Evolutionary conservation across 73 alveolate species (phyloP).

Genomic region (Tetrahymena elliotti): DNA sequence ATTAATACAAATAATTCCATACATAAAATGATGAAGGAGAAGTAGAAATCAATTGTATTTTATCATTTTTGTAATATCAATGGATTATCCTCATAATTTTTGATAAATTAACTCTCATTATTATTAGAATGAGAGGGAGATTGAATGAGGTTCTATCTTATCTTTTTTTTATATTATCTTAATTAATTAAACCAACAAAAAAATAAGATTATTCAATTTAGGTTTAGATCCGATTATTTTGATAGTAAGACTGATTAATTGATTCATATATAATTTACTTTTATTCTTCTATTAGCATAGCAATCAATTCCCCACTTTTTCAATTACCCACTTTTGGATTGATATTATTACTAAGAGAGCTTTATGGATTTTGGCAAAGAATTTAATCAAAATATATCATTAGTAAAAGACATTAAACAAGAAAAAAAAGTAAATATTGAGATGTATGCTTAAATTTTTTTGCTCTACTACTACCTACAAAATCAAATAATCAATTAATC

Average conservation of each 20-base stretch:
- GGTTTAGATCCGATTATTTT: not conserved
- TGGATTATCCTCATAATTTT: not conserved
- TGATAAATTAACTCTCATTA: no score
- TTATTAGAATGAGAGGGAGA: not conserved
- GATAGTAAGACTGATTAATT: not conserved
- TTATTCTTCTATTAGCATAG: not conserved
- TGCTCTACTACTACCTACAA: not conserved
- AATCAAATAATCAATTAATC: not conserved
- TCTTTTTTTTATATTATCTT: not conserved
- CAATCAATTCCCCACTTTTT: not conserved
- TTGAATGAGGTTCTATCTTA: no score
- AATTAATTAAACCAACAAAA: not conserved
- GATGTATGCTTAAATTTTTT: not conserved
- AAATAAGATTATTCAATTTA: not conserved
- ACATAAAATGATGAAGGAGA: not conserved
- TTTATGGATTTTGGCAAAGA: not conserved
- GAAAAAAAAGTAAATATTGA: not conserved
- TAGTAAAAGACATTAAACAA: not conserved
- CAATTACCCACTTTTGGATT: not conserved
- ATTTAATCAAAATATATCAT: not conserved
- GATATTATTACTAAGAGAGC: not conserved
- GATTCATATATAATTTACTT: not conserved
- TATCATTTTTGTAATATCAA: no score
- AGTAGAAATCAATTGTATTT: no score
- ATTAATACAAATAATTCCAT: not conserved